Base-by-base conservation (phyloP, 2,329 filamentous ascomycete species). In the Ceratocystis smalleyi region DNA sequence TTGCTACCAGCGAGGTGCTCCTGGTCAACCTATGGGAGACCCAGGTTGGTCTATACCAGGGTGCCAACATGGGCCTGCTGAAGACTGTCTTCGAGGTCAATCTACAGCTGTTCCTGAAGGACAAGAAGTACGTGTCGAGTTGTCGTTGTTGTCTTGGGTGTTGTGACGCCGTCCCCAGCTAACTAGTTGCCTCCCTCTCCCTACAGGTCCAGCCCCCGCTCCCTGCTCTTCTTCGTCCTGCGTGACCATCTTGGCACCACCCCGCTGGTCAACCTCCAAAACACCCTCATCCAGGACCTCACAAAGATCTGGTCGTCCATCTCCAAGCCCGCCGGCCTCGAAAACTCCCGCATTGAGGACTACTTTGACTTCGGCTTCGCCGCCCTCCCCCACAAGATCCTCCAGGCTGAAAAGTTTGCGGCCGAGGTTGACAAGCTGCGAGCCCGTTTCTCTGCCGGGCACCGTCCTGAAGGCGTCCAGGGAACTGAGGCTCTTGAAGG, bases 1-100 rank as follows among this genome's bases (percentile, higher is more conserved):
- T 99, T 71, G 94, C 94, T 61, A 99, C 94, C 19, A 97, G 92
- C 74, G 94, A 99, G 77, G 92, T 99, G 62, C 81, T 99, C 70
- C 95, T 99, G 72, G 88, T 99, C 75, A 99, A 99, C 73, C 95
- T 99, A 69, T 99, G 94, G 94, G 94, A 99, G 76, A 92, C 96
- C 75, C 94, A 99, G 76, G 94, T 99, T 67, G 94, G 94, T 59
- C 75, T 99, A 74, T 99, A 99, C 73, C 92, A 99, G 77, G 94
- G 94, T 65, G 94, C 94, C 70, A 99, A 99, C 75, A 99, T 99
- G 94, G 94, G 94, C 7, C 77, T 99, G 71, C 79, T 99, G 71
- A 99, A 99, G 81, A 99, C 95, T 0, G 94, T 99, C 3, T 99
- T 99, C 70, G 94, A 99, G 77, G 94, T 99, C 74, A 99, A 99